These are phyloP conservation scores for Trichoderma orchidacearum DNA, from an alignment of 495 filamentous ascomycete species.

Conservation along the genomic window DNA sequence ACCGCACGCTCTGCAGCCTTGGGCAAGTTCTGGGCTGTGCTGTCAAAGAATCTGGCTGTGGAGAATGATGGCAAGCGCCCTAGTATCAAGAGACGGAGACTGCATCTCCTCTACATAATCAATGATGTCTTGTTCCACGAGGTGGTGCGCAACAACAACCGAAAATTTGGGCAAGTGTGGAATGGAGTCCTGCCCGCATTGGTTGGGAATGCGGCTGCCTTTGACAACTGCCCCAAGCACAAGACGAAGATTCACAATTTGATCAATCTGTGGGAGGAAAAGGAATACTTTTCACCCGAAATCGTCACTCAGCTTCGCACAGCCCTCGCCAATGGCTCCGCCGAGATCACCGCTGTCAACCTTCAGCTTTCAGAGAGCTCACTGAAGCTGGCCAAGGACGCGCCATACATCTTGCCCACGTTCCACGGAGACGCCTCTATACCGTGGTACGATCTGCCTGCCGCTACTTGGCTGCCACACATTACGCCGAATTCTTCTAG, in stretches of 20 bases:
- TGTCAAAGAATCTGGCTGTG: slow-evolving; percentile 44
- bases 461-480: slow-evolving; percentile 66
- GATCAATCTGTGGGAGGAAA: slow-evolving; percentile 59
- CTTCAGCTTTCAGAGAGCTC: slow-evolving; percentile 5
- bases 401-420: slow-evolving; percentile 57
- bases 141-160: slow-evolving; percentile 43
- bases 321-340: slow-evolving; percentile 34
- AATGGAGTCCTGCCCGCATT: slow-evolving; percentile 49
- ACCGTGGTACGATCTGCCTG: slow-evolving; percentile 76
- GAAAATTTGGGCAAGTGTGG: slow-evolving; percentile 43
- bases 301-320: slow-evolving; percentile 48
- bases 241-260: slow-evolving; percentile 49
- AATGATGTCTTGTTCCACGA: slow-evolving; percentile 76
- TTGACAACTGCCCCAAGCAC: slow-evolving; percentile 51
- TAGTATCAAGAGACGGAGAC: slow-evolving; percentile 52
- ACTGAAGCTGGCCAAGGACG: slow-evolving; percentile 29
- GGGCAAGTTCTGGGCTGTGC: slow-evolving; percentile 62
- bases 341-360: background rate
- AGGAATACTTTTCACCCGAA: slow-evolving; percentile 48
- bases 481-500: slow-evolving; percentile 62
- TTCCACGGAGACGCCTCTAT: slow-evolving; percentile 64
- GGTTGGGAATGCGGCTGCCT: slow-evolving; percentile 46
- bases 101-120: slow-evolving; percentile 72
- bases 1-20: slow-evolving; percentile 49
- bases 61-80: slow-evolving; percentile 20